A percentile compares a stretch with the other conserved stretches of the same genome.
Evolutionary conservation across 1,139 yeast genomes (phyloP).

Genomic region (Pichia sp.): DNA sequence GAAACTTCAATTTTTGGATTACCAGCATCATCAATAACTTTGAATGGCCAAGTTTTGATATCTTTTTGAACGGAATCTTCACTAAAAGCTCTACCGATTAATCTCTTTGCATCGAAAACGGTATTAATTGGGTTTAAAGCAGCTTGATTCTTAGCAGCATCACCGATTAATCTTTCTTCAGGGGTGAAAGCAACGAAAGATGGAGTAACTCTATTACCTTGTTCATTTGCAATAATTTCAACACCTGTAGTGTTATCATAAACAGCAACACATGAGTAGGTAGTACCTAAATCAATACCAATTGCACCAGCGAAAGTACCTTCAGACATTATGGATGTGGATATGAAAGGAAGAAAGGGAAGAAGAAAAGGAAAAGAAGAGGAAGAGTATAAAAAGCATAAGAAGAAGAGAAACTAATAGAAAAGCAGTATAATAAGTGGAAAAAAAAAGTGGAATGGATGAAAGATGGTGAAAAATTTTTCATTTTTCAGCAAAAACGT

Average conservation of each 20-base stretch:
- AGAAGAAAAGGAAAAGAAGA: not conserved
- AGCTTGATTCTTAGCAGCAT: conserved; percentile 98
- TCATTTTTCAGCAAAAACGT: not conserved
- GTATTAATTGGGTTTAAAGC: conserved; percentile 96
- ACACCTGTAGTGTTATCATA: conserved; percentile 58
- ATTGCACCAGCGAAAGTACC: conserved; percentile 98
- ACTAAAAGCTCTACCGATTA: conserved; percentile 90
- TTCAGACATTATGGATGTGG: conserved; percentile 62
- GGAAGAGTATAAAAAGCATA: not conserved
- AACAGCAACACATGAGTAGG: conserved; percentile 97
- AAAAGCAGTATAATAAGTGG: not conserved
- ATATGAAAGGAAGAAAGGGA: conserved; percentile 1
- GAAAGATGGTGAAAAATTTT: not conserved
- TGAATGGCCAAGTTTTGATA: conserved; percentile 96
- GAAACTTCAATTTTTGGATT: conserved; percentile 90
- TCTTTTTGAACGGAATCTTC: conserved; percentile 92
- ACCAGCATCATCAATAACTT: conserved; percentile 78
- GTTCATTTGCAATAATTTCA: conserved; percentile 97
- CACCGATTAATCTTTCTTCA: conserved; percentile 97
- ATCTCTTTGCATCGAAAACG: conserved; percentile 96
- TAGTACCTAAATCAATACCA: conserved; percentile 99
- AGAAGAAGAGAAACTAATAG: not conserved
- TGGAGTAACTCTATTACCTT: conserved; percentile 99
- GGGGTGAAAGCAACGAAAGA: conserved; percentile 96
- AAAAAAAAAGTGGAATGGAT: not conserved